Percentiles rank a stretch among this genome's conserved stretches.
Evolutionary conservation across 208 protist genomes (phyloP).

Genomic region (Herpetomonas samuelpessoai): DNA sequence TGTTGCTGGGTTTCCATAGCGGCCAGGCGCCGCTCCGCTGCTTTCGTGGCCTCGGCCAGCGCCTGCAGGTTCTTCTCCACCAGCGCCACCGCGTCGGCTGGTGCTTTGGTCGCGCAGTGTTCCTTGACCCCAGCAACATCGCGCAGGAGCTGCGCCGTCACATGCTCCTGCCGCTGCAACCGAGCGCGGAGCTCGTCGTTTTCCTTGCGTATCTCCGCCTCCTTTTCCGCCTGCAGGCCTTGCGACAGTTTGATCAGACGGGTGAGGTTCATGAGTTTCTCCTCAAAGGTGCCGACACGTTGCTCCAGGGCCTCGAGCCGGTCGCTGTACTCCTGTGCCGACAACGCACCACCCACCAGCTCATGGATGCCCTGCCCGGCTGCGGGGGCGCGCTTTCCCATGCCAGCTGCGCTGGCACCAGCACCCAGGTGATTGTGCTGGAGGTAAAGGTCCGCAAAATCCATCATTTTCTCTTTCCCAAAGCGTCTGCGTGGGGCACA

Average conservation of each 20-base stretch:
- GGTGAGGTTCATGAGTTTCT: slow-evolving; percentile 81
- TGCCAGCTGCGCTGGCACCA: too few species aligned
- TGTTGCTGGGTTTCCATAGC: slow-evolving; percentile 8
- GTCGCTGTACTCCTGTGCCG: slow-evolving; percentile 57
- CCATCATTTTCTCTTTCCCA: slow-evolving; percentile 14
- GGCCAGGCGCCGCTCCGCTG: neutral
- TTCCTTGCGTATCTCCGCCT: slow-evolving; percentile 55
- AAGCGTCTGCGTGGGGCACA: too few species aligned
- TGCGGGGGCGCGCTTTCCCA: neutral
- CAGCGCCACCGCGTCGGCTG: slow-evolving; percentile 25
- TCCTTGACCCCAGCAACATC: slow-evolving; percentile 31
- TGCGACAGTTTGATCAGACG: slow-evolving; percentile 79
- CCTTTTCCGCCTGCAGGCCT: slow-evolving; percentile 63
- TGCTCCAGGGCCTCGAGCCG: slow-evolving; percentile 47
- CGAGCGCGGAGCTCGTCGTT: slow-evolving; percentile 62
- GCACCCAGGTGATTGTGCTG: neutral
- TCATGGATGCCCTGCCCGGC: slow-evolving; percentile 31
- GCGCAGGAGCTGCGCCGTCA: slow-evolving; percentile 36
- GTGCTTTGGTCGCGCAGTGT: slow-evolving; percentile 9
- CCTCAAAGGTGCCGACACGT: slow-evolving; percentile 54
- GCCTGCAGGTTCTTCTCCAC: slow-evolving; percentile 16
- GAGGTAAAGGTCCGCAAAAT: slow-evolving; percentile 36
- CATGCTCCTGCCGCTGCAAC: slow-evolving; percentile 69
- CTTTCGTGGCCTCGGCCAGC: slow-evolving; percentile 1
- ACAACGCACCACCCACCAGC: slow-evolving; percentile 63